Percentiles rank a stretch among this genome's conserved stretches.
Conservation (phyloP, 345 rosid species). For the Melaleuca alternifolia region DNA sequence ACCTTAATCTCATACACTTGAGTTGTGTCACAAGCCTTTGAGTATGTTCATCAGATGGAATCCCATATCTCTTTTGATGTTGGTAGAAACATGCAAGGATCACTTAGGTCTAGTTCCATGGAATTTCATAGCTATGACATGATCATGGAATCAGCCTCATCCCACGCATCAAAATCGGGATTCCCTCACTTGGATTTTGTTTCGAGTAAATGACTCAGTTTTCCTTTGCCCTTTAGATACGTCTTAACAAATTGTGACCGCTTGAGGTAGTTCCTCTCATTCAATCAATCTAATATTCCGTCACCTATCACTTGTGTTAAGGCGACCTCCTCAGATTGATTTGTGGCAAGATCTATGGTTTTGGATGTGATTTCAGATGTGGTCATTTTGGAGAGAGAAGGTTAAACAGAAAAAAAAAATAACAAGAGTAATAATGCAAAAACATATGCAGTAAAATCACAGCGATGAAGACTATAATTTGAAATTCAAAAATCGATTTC, state of each 20-base stretch:
- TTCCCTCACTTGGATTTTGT: background rate
- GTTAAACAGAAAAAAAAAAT: too few relatives aligned
- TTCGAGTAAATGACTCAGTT: background rate
- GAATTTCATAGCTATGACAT: too few relatives aligned
- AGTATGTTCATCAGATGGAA: background rate
- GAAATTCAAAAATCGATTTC: too few relatives aligned
- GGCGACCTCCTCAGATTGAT: background rate
- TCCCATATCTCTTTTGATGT: background rate
- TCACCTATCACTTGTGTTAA: accelerated
- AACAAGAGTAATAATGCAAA: background rate
- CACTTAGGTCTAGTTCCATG: background rate
- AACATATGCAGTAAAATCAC: too few relatives aligned
- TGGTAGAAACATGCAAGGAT: background rate
- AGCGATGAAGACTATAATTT: too few relatives aligned
- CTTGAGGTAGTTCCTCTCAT: background rate
- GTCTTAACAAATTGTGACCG: background rate
- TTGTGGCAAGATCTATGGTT: background rate
- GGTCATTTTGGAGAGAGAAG: background rate
- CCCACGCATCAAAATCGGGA: background rate
- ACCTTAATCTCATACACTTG: too few relatives aligned
- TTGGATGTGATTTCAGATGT: background rate
- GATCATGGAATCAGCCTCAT: too few relatives aligned
- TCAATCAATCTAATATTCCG: accelerated
- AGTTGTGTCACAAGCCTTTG: too few relatives aligned
- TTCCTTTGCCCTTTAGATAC: background rate